Conservation (phyloP, 169 alveolate genomes). For the Amoebophrya sp. region DNA sequence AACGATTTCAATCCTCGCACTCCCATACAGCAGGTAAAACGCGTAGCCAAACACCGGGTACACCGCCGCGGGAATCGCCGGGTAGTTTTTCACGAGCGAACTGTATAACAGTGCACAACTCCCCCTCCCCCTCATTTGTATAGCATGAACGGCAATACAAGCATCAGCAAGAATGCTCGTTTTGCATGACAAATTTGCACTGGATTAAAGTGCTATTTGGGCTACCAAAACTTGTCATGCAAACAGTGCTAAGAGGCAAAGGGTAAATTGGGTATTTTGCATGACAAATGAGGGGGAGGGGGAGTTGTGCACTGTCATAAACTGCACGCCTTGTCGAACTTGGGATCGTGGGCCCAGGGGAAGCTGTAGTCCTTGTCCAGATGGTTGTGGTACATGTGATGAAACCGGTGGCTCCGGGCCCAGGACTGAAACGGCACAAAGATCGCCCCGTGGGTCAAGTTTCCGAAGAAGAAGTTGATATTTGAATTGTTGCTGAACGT, state of each 20-base stretch:
- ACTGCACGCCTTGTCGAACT: not conserved
- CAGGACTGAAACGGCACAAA: not conserved
- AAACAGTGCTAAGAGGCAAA: too few species aligned
- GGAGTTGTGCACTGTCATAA: too few species aligned
- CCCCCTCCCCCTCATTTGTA: too few species aligned
- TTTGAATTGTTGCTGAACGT: not conserved
- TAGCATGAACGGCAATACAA: too few species aligned
- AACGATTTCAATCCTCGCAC: too few species aligned
- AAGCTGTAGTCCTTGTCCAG: not conserved
- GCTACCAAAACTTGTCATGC: too few species aligned
- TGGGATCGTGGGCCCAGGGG: not conserved
- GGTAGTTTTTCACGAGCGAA: not conserved
- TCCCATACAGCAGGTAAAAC: not conserved
- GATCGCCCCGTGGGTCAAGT: not conserved
- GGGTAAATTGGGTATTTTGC: too few species aligned
- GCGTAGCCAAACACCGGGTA: not conserved
- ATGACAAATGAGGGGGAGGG: too few species aligned
- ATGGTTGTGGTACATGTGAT: slow-evolving; percentile 1
- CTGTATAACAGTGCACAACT: too few species aligned
- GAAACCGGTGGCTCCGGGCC: not conserved
- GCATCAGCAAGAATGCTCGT: too few species aligned
- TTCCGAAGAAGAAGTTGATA: not conserved
- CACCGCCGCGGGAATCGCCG: not conserved
- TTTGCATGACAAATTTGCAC: too few species aligned
- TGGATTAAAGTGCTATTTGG: too few species aligned